Conservation (phyloP, 495 filamentous ascomycete genomes). For the Aspergillus nanangensis region DNA sequence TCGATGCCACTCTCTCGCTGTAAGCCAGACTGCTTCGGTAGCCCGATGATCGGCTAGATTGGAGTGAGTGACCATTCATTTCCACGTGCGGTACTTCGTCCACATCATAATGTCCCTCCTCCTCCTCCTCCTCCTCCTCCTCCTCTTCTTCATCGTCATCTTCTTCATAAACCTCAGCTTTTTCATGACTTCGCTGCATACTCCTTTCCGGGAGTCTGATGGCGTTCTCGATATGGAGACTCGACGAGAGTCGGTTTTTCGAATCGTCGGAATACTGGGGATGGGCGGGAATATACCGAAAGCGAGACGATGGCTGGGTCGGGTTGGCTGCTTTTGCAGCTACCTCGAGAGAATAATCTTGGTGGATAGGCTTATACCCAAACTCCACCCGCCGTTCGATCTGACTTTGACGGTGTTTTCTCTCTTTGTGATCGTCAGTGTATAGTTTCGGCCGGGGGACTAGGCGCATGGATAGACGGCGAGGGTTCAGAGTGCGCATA, state of each 20-base stretch:
- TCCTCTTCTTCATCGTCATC: background rate
- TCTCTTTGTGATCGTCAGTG: constrained; percentile 6
- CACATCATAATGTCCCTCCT: no score
- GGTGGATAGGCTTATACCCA: constrained; percentile 31
- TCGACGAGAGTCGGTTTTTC: background rate
- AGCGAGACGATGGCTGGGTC: constrained; percentile 13
- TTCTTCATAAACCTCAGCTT: background rate
- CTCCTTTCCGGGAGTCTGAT: background rate
- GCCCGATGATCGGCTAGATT: no score
- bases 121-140: background rate
- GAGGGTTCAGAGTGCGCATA: constrained; percentile 20
- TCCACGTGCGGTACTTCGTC: no score
- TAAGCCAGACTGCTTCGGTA: constrained; percentile 5
- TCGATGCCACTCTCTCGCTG: constrained; percentile 10
- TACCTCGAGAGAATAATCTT: constrained; percentile 30
- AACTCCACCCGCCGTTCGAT: constrained; percentile 21
- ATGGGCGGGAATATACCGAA: constrained; percentile 34
- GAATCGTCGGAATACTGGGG: constrained; percentile 9
- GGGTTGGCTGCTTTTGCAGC: constrained; percentile 16
- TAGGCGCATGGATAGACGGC: constrained; percentile 31
- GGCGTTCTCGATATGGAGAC: background rate
- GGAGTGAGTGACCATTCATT: no score
- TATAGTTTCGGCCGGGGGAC: constrained; percentile 20
- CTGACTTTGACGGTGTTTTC: constrained; percentile 3
- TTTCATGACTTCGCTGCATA: background rate